These are phyloP conservation scores for Ceratocystis colombiana DNA, from an alignment of 2,329 filamentous ascomycete species.

Conservation along the genomic window DNA sequence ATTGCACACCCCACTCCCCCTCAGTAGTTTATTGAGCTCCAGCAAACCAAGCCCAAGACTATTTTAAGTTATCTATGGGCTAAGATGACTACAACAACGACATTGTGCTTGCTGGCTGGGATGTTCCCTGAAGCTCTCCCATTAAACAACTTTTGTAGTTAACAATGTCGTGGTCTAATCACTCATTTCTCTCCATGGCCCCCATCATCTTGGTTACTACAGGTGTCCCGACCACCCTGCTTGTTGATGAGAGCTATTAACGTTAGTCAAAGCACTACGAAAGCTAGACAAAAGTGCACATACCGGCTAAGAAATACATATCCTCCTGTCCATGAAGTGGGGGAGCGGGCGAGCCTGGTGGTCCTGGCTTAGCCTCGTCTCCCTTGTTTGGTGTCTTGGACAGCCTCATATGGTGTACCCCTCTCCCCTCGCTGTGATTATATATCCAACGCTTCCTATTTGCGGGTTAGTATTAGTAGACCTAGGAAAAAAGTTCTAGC, in stretches of 20 bases:
- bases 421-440: not conserved
- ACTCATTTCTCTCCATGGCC: not conserved
- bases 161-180: constrained; percentile 8
- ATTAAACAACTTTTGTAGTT: not conserved
- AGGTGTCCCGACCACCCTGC: not conserved
- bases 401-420: not conserved
- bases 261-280: not conserved
- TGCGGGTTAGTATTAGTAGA: not conserved
- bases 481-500: not conserved
- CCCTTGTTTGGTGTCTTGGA: not conserved
- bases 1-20: not conserved
- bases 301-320: not conserved
- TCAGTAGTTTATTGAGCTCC: not conserved
- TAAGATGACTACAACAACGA: constrained; percentile 3
- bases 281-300: not conserved
- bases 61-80: not conserved
- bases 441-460: constrained; percentile 16
- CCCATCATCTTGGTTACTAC: not conserved
- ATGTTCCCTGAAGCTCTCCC: constrained; percentile 16
- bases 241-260: not conserved
- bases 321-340: not conserved
- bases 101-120: constrained; percentile 13
- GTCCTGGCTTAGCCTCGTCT: not conserved
- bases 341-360: not conserved
- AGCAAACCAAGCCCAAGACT: not conserved